Evolutionary conservation across 2,329 filamentous ascomycete genomes (phyloP).

Genomic region (Phyllachora maydis): DNA sequence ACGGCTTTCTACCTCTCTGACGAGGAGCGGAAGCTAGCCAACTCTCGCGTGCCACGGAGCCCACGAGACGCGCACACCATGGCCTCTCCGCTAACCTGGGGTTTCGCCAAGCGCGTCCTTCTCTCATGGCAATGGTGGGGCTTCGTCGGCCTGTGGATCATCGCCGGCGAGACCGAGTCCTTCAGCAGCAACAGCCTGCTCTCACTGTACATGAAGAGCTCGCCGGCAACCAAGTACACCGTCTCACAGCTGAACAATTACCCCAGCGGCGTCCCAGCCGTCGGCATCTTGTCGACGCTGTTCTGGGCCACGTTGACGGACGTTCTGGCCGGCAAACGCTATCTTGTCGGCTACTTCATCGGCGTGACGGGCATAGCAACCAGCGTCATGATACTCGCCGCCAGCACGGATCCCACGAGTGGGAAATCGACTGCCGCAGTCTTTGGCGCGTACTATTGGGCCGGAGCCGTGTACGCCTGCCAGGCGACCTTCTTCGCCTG

Average conservation of each 20-base stretch:
- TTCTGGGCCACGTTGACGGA: conserved; percentile 53
- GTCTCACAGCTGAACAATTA: conserved; percentile 33
- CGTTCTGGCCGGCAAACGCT: conserved; percentile 38
- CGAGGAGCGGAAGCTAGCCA: conserved; percentile 13
- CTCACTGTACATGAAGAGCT: conserved; percentile 25
- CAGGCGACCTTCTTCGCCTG: conserved; percentile 59
- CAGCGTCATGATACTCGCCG: conserved; percentile 37
- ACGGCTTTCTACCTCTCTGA: conserved; percentile 24
- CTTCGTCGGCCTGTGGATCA: conserved; percentile 45
- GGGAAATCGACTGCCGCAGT: conserved; percentile 24
- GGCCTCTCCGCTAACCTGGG: conserved; percentile 13
- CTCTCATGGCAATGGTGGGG: conserved; percentile 44
- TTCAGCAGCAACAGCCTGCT: conserved; percentile 44
- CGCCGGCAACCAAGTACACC: conserved; percentile 18
- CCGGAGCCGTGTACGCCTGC: conserved; percentile 48
- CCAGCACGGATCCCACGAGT: conserved; percentile 17
- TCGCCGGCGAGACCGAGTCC: conserved; percentile 51
- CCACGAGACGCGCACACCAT: conserved; percentile 13
- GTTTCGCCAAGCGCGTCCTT: conserved; percentile 32
- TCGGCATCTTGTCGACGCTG: conserved; percentile 37
- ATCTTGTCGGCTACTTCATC: conserved; percentile 47
- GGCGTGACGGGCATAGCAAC: conserved; percentile 42
- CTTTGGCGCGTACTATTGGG: conserved; percentile 50
- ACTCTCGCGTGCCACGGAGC: conserved; percentile 17
- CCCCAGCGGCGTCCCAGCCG: conserved; percentile 31